Base-by-base conservation (phyloP, 768 basidiomycete species). In the Mycena rebaudengoi region DNA sequence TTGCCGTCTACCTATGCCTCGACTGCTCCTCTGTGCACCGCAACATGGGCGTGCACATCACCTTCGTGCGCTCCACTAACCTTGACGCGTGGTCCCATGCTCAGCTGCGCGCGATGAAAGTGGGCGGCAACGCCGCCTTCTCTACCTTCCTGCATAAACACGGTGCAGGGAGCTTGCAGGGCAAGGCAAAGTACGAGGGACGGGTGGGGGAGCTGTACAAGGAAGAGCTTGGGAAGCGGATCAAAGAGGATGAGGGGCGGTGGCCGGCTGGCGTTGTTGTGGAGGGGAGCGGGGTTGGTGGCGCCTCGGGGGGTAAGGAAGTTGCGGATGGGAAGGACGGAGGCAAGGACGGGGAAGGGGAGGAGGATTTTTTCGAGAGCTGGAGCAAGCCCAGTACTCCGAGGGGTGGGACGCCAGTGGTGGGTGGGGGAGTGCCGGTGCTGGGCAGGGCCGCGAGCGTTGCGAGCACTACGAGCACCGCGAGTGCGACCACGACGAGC, bases 31-130 rank as follows among this genome's bases (percentile, higher is more conserved):
- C 91, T 68, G 81, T 92, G 14, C 98, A 99, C 78, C 85, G 98
- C 54, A 98, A 97, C 75, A 90, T 98, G 88, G 98, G 98, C 70
- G 97, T 99, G 23, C 98, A 99, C 75, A 96, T 99, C 77, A 93
- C 89, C 66, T 99, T 99, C 71, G 97, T 99, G 41, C 83, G 96
- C 67, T 99, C 97, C 25, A 98, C 96, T 57, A 98, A 96, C 78
- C 88, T 99, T 44, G 98, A 99, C 77, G 88, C 86, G 63, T 99
- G 98, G 98, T 91, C 95, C 67, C 83, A 95, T 63, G 78, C 80
- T 50, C 97, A 99, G 79, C 83, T 99, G 46, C 92, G 98, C 32
- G 93, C 88, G 2, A 96, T 99, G 94, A 99, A 99, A 82, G 88
- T 94, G 37, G 97, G 95, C 40, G 98, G 98, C 1, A 99, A 99